A percentile compares a stretch with the other conserved stretches of the same genome.
phyloP scores from a whole-genome alignment of 2,329 filamentous ascomycete species.

The Dothideomycetes sp. region DNA sequence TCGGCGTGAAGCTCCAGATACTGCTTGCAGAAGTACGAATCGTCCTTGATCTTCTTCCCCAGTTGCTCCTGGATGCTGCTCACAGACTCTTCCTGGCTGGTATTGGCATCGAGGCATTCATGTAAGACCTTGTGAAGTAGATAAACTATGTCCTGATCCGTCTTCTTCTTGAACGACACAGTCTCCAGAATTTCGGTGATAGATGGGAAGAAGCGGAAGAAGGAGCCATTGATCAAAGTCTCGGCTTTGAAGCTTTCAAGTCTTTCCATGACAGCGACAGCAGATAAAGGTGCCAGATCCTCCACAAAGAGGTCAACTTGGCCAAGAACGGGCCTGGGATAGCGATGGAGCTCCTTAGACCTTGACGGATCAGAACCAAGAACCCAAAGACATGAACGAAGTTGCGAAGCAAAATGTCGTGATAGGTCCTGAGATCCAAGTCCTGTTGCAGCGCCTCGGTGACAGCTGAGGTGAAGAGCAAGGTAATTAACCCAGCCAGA shows the following conservation, averaged over 20 bases:
- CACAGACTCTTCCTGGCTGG: too few species aligned
- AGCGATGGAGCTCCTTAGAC: background rate
- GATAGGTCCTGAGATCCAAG: background rate
- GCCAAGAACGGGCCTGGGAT: slow-evolving; percentile 19
- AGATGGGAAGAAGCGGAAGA: slow-evolving; percentile 18
- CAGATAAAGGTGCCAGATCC: slow-evolving; percentile 15
- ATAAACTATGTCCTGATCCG: background rate
- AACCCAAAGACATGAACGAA: background rate
- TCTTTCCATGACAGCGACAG: background rate
- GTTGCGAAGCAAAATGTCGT: background rate
- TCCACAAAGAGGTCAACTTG: slow-evolving; percentile 18
- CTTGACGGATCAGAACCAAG: background rate
- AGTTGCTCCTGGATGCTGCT: too few species aligned
- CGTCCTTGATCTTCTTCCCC: too few species aligned
- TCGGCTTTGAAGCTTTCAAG: slow-evolving; percentile 18
- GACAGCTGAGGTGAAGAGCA: background rate
- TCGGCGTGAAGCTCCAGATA: too few species aligned
- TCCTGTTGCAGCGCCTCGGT: background rate
- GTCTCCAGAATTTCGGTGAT: slow-evolving; percentile 15
- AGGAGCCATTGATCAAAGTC: slow-evolving; percentile 18
- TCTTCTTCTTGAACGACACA: background rate
- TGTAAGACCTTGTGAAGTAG: background rate
- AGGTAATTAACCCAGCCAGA: background rate
- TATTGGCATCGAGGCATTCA: too few species aligned
- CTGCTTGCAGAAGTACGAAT: too few species aligned